phyloP scores from a whole-genome alignment of 1,284 basidiomycete genomes.

The Sanghuangporus weigelae region DNA sequence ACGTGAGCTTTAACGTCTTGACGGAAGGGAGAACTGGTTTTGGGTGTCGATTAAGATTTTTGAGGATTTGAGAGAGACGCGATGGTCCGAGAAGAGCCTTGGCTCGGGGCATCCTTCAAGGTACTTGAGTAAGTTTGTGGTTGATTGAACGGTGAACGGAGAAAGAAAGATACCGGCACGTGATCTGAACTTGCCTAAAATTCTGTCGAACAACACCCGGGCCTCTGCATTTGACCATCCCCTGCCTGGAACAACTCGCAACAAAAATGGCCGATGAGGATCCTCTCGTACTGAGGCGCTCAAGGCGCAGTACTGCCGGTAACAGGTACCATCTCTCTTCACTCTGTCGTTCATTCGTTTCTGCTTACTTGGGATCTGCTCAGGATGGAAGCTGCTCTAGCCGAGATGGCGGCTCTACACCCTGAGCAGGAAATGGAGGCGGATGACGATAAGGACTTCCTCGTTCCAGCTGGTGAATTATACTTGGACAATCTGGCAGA shows the following conservation, averaged over 20 bases:
- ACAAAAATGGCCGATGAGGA: slow-evolving; percentile 30
- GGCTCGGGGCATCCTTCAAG: slow-evolving; percentile 33
- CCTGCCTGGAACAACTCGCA: not conserved
- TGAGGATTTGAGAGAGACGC: slow-evolving; percentile 49
- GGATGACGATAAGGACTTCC: slow-evolving; percentile 70
- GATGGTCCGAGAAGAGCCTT: slow-evolving; percentile 47
- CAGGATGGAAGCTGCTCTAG: slow-evolving; percentile 71
- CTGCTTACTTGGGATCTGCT: not conserved
- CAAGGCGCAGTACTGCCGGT: slow-evolving; percentile 66
- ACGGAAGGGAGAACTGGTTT: slow-evolving; percentile 48
- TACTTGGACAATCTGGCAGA: not conserved
- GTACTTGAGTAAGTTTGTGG: not conserved
- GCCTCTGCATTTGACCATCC: slow-evolving; percentile 17
- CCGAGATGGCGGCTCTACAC: slow-evolving; percentile 48
- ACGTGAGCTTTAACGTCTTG: slow-evolving; percentile 48
- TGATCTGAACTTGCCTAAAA: not conserved
- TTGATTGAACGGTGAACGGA: not conserved
- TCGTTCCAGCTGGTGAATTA: slow-evolving; percentile 48
- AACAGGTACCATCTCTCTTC: slow-evolving; percentile 45
- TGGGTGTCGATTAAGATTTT: slow-evolving; percentile 47
- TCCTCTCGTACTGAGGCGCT: slow-evolving; percentile 50
- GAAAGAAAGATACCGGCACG: not conserved
- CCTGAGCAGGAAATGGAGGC: slow-evolving; percentile 50
- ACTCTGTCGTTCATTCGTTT: slow-evolving; percentile 12
- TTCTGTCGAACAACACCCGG: not conserved